Conservation (phyloP, 2,329 filamentous ascomycete genomes). For the Alternaria triticina region DNA sequence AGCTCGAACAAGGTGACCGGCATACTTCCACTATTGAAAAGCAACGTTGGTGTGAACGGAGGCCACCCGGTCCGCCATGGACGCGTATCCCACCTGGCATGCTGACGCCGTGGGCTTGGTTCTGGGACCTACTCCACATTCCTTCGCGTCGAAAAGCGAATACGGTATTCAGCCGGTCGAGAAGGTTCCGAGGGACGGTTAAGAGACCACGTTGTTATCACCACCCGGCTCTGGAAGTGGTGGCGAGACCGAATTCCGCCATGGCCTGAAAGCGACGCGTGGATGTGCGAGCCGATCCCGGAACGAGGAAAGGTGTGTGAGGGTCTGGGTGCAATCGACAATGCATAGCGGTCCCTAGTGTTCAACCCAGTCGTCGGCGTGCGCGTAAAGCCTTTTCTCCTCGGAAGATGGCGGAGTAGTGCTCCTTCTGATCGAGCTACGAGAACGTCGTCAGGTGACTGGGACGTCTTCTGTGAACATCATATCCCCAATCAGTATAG, state of each 20-base stretch:
- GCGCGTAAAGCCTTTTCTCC: neutral
- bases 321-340: neutral
- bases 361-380: neutral
- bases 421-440: neutral
- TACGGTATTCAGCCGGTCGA: constrained; percentile 12
- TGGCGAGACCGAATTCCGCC: neutral
- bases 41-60: neutral
- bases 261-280: neutral
- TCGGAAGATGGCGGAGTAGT: neutral
- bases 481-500: neutral
- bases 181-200: neutral
- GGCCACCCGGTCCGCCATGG: neutral
- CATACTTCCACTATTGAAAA: neutral
- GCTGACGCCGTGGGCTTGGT: constrained; percentile 6
- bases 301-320: neutral
- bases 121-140: neutral
- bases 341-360: neutral
- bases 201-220: neutral
- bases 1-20: neutral
- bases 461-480: neutral
- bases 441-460: neutral
- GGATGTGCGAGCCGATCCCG: neutral
- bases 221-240: neutral
- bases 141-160: constrained; percentile 4
- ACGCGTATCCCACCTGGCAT: neutral